phyloP scores from a whole-genome alignment of 2,329 filamentous ascomycete species.

The Ascochyta koolunga region DNA sequence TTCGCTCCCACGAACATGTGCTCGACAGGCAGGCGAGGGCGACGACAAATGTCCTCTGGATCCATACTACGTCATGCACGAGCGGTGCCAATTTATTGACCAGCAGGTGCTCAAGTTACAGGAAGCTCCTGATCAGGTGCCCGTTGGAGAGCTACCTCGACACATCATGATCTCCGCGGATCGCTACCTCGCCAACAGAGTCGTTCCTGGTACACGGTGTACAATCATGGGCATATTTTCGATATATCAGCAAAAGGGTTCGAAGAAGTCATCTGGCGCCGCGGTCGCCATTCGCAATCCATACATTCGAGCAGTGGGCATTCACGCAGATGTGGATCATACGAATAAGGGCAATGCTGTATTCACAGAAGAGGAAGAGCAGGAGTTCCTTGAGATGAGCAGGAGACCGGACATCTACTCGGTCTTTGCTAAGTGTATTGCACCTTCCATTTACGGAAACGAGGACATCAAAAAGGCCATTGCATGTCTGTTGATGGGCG shows the following conservation, averaged over 20 bases:
- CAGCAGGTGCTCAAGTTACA: conserved; percentile 98
- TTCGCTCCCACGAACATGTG: conserved; percentile 80
- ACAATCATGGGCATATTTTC: conserved; percentile 97
- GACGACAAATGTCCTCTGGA: conserved; percentile 89
- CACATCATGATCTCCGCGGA: conserved; percentile 98
- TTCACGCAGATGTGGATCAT: conserved; percentile 88
- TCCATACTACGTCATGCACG: conserved; percentile 94
- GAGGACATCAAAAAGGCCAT: conserved; percentile 97
- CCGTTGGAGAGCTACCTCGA: conserved; percentile 91
- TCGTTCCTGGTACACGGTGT: conserved; percentile 92
- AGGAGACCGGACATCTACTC: conserved; percentile 90
- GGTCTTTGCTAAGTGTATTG: conserved; percentile 88
- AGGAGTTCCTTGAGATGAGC: conserved; percentile 92
- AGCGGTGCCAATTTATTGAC: conserved; percentile 92
- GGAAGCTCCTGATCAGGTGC: conserved; percentile 95
- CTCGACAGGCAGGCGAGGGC: conserved; percentile 65
- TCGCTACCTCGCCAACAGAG: conserved; percentile 90
- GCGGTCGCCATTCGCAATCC: conserved; percentile 96
- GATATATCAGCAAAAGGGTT: conserved; percentile 92
- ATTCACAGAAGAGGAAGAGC: conserved; percentile 95
- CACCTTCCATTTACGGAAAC: conserved; percentile 97
- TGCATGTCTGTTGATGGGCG: conserved; percentile 88
- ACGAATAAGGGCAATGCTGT: conserved; percentile 82
- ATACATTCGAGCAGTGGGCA: conserved; percentile 90
- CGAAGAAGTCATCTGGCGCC: conserved; percentile 74